Conservation (phyloP, 1,284 basidiomycete species). For the Amylostereum areolatum region DNA sequence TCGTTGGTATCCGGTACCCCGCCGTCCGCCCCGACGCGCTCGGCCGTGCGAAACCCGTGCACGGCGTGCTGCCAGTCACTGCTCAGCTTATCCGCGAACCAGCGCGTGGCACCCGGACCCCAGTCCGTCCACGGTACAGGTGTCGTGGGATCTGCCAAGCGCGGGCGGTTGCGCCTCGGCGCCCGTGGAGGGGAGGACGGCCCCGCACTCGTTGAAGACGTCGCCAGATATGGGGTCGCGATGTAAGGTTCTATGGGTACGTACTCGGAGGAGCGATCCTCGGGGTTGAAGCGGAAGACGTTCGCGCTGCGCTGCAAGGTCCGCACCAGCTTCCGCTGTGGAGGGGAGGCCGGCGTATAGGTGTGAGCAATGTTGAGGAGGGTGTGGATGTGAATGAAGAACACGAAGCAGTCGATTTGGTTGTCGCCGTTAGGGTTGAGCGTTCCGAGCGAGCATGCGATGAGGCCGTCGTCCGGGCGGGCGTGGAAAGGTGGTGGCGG, state of each 20-base stretch:
- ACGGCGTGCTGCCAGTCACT: slow-evolving; percentile 47
- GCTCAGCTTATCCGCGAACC: slow-evolving; percentile 40
- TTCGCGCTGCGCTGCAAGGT: no score
- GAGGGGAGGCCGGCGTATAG: slow-evolving; percentile 14
- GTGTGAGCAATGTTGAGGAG: slow-evolving; percentile 26
- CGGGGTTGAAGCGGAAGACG: no score
- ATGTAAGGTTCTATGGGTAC: no score
- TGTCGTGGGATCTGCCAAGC: neutral
- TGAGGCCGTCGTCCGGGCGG: slow-evolving; percentile 37
- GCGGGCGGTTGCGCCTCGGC: neutral
- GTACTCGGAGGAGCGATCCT: no score
- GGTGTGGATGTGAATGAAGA: slow-evolving; percentile 39
- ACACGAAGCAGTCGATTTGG: slow-evolving; percentile 34
- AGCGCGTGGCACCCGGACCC: slow-evolving; percentile 44
- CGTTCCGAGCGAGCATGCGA: slow-evolving; percentile 40
- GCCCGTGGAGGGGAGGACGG: neutral
- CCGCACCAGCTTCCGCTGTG: neutral
- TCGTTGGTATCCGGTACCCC: neutral
- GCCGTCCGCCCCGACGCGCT: slow-evolving; percentile 19
- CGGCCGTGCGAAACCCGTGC: slow-evolving; percentile 41
- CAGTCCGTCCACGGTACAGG: slow-evolving; percentile 38
- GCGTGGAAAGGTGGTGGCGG: slow-evolving; percentile 33
- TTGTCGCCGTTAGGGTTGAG: slow-evolving; percentile 17
- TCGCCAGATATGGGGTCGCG: no score
- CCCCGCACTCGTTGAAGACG: no score